Base-by-base conservation (phyloP, 805 yeast species). In the Lipomyces mesembrius region DNA sequence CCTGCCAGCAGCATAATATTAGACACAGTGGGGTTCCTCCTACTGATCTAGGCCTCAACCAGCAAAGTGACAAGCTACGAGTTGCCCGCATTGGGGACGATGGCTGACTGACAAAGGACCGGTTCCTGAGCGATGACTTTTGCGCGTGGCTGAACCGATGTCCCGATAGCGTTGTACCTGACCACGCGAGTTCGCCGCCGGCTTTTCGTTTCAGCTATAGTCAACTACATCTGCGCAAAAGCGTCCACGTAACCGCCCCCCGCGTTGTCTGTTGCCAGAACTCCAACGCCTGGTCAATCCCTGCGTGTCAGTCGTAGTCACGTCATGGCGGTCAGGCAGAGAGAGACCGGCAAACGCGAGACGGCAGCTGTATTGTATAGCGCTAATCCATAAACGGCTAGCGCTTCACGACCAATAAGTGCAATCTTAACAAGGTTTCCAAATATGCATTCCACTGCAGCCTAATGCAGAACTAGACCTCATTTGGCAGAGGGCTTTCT, bases 401-500 rank as follows among this genome's bases (percentile, higher is more conserved):
- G 39, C 27, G 25, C 25, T 11, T 29, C 8, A 32, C 22, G 1
- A 7, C 8, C 7, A 29, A 52, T 52, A 11, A 25, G 32, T 25
- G 55, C 34, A 52, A 52, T 52, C 55, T 52, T 52, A 52, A 52
- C 55, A 52, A 29, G 55, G 55, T 52, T 52, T 29, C 3, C 8
- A 1, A 20, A 25, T 5, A 12, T 52, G 55, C 34, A 25, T 52
- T 25, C 34, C 22, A 11, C 34, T 29, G 55, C 55, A 52, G 29
- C 11, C 29, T 52, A 52, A 6, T 52, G 55, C 55, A 52, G 29
- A 12, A 2, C 55, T 25, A 25, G 55, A 25, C 55, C 32, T 12
- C n/a, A 25, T 52, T 25, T 6, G 55, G 55, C 55, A 25, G 14
- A 29, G 32, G 14, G 55, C 14, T 6, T 3, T 11, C 7, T 9